Percentiles rank a stretch among this genome's conserved stretches.
Evolutionary conservation across 2,329 filamentous ascomycete species (phyloP).

Genomic region (Plectosphaerella cucumerina): DNA sequence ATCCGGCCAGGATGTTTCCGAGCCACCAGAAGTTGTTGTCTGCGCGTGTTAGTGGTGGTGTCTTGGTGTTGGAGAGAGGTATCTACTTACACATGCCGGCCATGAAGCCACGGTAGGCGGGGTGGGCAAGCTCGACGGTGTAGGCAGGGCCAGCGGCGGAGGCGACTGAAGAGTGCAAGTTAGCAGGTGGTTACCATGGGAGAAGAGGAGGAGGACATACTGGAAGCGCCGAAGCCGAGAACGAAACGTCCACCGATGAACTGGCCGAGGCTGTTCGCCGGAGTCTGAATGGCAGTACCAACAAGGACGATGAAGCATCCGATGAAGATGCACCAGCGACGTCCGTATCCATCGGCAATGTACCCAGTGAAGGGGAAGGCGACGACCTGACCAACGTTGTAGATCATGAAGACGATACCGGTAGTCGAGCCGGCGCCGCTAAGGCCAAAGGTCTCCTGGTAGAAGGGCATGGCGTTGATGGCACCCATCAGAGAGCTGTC

Average conservation of each 20-base stretch:
- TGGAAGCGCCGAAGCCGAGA: constrained; percentile 51
- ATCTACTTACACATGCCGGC: constrained; percentile 47
- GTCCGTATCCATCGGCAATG: constrained; percentile 43
- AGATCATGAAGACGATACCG: constrained; percentile 40
- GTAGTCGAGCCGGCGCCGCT: constrained; percentile 38
- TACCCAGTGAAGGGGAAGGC: constrained; percentile 45
- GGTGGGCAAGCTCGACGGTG: constrained; percentile 59
- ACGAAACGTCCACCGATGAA: constrained; percentile 32
- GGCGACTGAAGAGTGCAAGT: constrained; percentile 31
- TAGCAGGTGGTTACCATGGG: not conserved
- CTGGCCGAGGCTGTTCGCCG: constrained; percentile 36
- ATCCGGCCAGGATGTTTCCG: constrained; percentile 48
- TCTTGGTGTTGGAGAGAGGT: not conserved
- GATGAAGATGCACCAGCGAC: constrained; percentile 45
- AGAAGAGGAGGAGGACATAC: not conserved
- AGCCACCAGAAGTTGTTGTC: constrained; percentile 39
- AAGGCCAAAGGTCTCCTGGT: constrained; percentile 39
- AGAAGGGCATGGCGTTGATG: constrained; percentile 43
- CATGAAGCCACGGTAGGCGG: constrained; percentile 48
- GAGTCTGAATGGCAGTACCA: constrained; percentile 39
- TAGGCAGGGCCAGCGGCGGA: constrained; percentile 58
- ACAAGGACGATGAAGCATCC: constrained; percentile 43
- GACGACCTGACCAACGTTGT: constrained; percentile 42
- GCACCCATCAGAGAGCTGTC: constrained; percentile 35
- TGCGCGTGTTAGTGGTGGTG: not conserved